A percentile compares a stretch with the other conserved stretches of the same genome.
Evolutionary conservation across 108 stramenopile species (phyloP).

Genomic region (Halocafeteria seosinensis): DNA sequence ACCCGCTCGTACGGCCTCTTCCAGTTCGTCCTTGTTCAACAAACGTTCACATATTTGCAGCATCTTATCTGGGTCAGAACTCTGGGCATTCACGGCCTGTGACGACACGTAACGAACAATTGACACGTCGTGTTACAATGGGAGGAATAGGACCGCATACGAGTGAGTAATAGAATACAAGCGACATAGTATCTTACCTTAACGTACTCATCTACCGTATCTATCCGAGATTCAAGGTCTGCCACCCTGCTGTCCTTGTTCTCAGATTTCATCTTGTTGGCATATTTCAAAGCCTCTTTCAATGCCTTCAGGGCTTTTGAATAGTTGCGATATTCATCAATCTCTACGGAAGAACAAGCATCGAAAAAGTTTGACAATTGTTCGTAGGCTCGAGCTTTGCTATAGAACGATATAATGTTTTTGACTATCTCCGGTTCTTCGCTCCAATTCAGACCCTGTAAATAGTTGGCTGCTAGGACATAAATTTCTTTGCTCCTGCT

Average conservation of each 20-base stretch:
- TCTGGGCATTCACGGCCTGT: too few relatives aligned
- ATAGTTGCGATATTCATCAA: slow-evolving; percentile 48
- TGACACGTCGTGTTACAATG: slow-evolving; percentile 3
- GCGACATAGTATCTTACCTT: slow-evolving; percentile 8
- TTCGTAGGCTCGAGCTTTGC: slow-evolving; percentile 41
- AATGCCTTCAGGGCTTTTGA: slow-evolving; percentile 42
- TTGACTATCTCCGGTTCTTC: slow-evolving; percentile 38
- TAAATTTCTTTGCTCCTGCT: slow-evolving; percentile 40
- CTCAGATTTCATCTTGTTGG: slow-evolving; percentile 13
- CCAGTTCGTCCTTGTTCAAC: slow-evolving; percentile 11
- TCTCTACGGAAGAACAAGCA: slow-evolving; percentile 44
- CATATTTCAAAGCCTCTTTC: slow-evolving; percentile 35
- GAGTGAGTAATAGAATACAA: neutral
- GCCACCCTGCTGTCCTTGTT: neutral
- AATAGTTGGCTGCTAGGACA: slow-evolving; percentile 49
- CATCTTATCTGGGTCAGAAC: slow-evolving; percentile 19
- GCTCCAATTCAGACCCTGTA: slow-evolving; percentile 33
- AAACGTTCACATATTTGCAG: slow-evolving; percentile 27
- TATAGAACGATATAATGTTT: slow-evolving; percentile 45
- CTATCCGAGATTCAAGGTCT: slow-evolving; percentile 1
- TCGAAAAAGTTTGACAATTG: slow-evolving; percentile 46
- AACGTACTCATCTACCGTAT: slow-evolving; percentile 10
- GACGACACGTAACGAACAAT: neutral
- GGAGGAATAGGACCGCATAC: neutral
- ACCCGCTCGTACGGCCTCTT: slow-evolving; percentile 36